Percentiles rank a stretch among this genome's conserved stretches.
Conservation (phyloP, 352 stramenopile genomes). For the Globisporangium emineosum region DNA sequence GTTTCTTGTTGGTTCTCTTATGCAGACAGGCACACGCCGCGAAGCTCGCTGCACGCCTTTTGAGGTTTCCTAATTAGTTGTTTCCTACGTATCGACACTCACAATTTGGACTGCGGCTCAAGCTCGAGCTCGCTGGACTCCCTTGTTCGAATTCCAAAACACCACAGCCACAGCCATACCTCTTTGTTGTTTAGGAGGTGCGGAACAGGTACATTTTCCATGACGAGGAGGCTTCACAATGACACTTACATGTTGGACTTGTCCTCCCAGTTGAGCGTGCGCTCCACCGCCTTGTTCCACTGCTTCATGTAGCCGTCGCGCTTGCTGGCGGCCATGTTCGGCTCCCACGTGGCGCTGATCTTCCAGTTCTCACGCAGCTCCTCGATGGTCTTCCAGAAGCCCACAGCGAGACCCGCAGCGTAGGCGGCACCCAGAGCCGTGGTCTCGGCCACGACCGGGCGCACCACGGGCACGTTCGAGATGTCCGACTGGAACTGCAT, state of each 20-base stretch:
- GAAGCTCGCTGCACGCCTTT: too few species aligned
- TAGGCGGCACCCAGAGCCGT: slow-evolving; percentile 97
- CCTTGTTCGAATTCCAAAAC: neutral
- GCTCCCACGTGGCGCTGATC: slow-evolving; percentile 66
- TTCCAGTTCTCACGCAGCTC: slow-evolving; percentile 85
- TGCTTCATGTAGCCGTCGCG: slow-evolving; percentile 59
- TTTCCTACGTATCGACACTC: slow-evolving; percentile 6
- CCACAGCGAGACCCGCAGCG: slow-evolving; percentile 95
- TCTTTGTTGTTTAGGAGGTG: slow-evolving; percentile 3
- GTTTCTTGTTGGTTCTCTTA: neutral
- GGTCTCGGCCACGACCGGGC: slow-evolving; percentile 95
- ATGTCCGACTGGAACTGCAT: slow-evolving; percentile 99
- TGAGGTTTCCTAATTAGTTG: neutral
- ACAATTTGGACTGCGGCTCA: slow-evolving; percentile 6
- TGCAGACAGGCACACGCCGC: neutral
- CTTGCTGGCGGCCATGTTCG: slow-evolving; percentile 60
- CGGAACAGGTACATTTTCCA: neutral
- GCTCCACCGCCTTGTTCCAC: slow-evolving; percentile 83
- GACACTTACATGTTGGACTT: slow-evolving; percentile 20
- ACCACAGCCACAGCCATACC: neutral
- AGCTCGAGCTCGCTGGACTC: neutral
- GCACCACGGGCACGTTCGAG: slow-evolving; percentile 91
- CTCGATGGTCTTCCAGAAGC: slow-evolving; percentile 92
- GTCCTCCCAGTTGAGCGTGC: slow-evolving; percentile 85
- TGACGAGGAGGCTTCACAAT: neutral